phyloP scores from a whole-genome alignment of 176 grass and related monocot species.

The Hsuehochloa calcarea region DNA sequence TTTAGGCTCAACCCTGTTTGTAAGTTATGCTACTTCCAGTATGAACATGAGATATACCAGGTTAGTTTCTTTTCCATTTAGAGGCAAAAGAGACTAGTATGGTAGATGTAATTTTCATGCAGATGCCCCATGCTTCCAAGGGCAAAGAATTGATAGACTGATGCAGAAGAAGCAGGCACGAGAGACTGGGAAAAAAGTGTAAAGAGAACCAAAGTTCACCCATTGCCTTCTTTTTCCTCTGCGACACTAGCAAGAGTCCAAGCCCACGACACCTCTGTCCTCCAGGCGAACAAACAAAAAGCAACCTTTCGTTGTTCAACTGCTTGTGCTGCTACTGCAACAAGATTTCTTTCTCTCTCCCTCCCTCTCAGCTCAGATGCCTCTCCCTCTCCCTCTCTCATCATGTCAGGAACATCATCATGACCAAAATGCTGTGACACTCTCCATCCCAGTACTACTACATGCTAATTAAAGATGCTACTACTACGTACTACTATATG shows the following conservation, averaged over 20 bases:
- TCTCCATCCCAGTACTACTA: background rate
- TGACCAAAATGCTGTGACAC: constrained; percentile 42
- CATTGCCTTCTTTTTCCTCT: background rate
- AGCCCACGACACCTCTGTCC: constrained; percentile 32
- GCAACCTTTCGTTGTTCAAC: constrained; percentile 51
- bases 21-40: background rate
- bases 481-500: constrained; percentile 24
- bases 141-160: background rate
- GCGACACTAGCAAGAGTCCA: constrained; percentile 14
- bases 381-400: background rate
- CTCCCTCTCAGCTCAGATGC: background rate
- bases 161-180: background rate
- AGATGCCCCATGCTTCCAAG: constrained; percentile 3
- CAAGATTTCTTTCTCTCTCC: background rate
- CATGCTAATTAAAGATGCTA: constrained; percentile 7
- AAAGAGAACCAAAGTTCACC: constrained; percentile 32
- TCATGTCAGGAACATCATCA: constrained; percentile 48
- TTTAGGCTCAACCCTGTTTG: background rate
- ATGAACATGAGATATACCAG: background rate
- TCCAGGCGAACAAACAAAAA: constrained; percentile 65
- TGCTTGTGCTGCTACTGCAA: constrained; percentile 8
- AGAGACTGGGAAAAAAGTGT: background rate
- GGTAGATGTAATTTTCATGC: background rate
- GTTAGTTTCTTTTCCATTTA: background rate
- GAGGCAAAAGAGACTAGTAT: background rate